Conservation (phyloP, 768 basidiomycete species). For the Mycena rebaudengoi region DNA sequence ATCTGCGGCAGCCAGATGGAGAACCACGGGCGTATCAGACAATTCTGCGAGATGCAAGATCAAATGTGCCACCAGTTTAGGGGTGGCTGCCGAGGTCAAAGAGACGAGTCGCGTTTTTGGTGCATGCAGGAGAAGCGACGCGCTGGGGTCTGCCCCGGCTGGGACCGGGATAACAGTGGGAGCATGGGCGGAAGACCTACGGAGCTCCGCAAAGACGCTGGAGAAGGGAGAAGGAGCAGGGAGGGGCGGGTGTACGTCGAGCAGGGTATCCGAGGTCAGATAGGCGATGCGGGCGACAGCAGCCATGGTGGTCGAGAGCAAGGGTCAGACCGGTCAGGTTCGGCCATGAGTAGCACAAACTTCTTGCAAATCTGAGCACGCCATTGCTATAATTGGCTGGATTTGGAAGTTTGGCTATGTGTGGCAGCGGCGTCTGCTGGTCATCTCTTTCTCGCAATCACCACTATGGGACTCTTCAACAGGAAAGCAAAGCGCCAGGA, state of each 20-base stretch:
- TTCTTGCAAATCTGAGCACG: neutral
- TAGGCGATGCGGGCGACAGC: conserved; percentile 76
- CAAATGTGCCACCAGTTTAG: conserved; percentile 65
- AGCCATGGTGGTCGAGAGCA: conserved; percentile 26
- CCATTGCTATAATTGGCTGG: too few species aligned
- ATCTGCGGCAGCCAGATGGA: conserved; percentile 72
- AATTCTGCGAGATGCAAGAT: conserved; percentile 76
- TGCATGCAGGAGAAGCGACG: conserved; percentile 60
- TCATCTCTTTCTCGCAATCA: conserved; percentile 8
- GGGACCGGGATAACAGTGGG: conserved; percentile 61
- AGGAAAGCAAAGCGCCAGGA: conserved; percentile 56
- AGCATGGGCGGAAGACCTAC: conserved; percentile 43
- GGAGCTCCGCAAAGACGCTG: conserved; percentile 47
- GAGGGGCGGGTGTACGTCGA: conserved; percentile 61
- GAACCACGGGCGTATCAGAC: conserved; percentile 68
- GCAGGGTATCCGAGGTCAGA: conserved; percentile 70
- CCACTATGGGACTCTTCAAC: conserved; percentile 65
- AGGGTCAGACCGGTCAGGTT: neutral
- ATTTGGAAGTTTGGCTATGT: too few species aligned
- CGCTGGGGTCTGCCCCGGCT: conserved; percentile 70
- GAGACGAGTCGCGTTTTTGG: conserved; percentile 57
- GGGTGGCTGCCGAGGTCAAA: conserved; percentile 61
- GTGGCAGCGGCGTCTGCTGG: too few species aligned
- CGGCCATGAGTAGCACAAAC: neutral
- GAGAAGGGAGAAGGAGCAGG: conserved; percentile 52